Evolutionary conservation across 2,329 filamentous ascomycete species (phyloP).

Genomic region (Cercospora janseana): DNA sequence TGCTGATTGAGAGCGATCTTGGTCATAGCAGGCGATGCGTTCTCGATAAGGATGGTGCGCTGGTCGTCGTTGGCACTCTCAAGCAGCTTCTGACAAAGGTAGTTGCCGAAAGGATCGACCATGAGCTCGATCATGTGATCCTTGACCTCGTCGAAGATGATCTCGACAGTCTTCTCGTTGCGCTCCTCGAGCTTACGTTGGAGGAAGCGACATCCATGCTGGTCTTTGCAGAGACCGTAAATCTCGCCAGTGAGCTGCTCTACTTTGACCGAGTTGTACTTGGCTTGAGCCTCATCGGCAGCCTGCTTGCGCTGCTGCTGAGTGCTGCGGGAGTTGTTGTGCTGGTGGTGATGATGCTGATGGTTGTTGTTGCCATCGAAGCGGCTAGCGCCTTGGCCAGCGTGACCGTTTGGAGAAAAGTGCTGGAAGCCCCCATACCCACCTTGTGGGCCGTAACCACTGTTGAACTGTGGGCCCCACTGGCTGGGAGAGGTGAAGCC

Average conservation of each 20-base stretch:
- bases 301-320: constrained; percentile 65
- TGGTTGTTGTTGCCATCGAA: constrained; percentile 58
- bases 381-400: constrained; percentile 42
- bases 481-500: constrained; percentile 44
- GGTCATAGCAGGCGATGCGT: constrained; percentile 82
- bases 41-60: constrained; percentile 87
- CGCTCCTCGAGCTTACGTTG: constrained; percentile 97
- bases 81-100: constrained; percentile 96
- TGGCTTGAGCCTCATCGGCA: constrained; percentile 68
- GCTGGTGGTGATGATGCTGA: too few relatives aligned
- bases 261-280: constrained; percentile 78
- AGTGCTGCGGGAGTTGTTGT: constrained; percentile 11
- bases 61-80: constrained; percentile 95
- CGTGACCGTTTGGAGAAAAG: constrained; percentile 48
- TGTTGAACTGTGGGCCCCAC: constrained; percentile 27
- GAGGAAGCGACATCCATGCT: constrained; percentile 93
- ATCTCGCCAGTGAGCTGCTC: constrained; percentile 80
- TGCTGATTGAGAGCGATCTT: constrained; percentile 96
- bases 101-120: constrained; percentile 99
- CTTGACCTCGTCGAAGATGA: constrained; percentile 93
- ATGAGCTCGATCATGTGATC: constrained; percentile 94
- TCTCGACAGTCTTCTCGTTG: constrained; percentile 75
- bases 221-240: constrained; percentile 91
- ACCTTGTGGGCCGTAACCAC: constrained; percentile 44
- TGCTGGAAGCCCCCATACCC: constrained; percentile 56